Evolutionary conservation across 768 basidiomycete genomes (phyloP), one percentile per base, ranked within the genome.

Genomic region (Pleurotus platypus): DNA sequence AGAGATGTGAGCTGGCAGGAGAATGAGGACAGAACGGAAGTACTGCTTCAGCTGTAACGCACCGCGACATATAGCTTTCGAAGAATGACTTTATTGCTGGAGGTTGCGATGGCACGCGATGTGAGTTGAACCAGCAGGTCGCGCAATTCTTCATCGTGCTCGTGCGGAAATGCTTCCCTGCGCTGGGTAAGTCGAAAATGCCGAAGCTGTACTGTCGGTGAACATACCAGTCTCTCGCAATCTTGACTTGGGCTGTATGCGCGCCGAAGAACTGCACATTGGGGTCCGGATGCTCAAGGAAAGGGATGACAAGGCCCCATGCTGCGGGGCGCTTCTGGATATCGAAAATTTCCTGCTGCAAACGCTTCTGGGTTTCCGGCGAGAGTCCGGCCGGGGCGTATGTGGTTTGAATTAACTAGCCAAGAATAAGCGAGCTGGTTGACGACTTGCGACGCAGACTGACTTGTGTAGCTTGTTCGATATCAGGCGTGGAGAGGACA

Each of bases 181-280:
- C 30, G 38, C 57, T 57, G 18, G 49, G 20, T 37, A 62, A 37
- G 24, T n/a, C 53, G 7, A 47, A 54, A 55, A 12, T 57, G 47
- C 11, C 43, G 43, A n/a, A 8, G 1, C 16, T 42, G 1, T 12
- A 61, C 30, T 35, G 49, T 2, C 30, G 15, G 22, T 35, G 38
- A 49, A 69, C 81, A 61, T 67, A 94, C 94, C 94, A 96, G 69
- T 96, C 94, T 61, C 94, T 77, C 12, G 89, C 85, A 61, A 96
- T 92, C 80, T 98, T 98, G 60, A 95, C 90, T 66, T 95, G 92
- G 2, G 89, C 84, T 0, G 92, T 97, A 64, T 97, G 94, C 4
- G 94, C 94, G 2, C 94, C 93, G 65, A 93, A 96, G 78, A 96
- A 98, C 68, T 94, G 90, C 8, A 96, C 91, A 64, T 92, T 92